phyloP scores from a whole-genome alignment of 75 land plant species.

The Isoetes taiwanensis region DNA sequence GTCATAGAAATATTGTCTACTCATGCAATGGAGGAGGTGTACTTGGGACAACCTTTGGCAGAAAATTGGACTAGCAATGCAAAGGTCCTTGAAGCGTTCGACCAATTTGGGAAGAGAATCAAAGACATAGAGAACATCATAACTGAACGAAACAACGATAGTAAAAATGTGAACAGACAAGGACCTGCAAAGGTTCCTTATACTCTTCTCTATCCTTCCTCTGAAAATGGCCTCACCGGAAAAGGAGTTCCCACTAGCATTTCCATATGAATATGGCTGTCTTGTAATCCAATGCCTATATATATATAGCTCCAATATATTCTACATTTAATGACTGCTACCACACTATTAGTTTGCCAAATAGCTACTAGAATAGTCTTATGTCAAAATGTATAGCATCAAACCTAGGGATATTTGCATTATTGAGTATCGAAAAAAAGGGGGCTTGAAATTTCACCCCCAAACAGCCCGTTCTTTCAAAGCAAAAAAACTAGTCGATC shows the following conservation, averaged over 20 bases:
- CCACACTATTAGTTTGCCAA: no score
- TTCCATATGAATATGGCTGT: constrained; percentile 52
- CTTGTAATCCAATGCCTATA: no score
- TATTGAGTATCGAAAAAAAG: no score
- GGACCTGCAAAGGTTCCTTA: constrained; percentile 55
- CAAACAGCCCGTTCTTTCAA: no score
- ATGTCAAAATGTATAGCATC: no score
- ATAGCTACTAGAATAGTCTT: no score
- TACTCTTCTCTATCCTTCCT: constrained; percentile 46
- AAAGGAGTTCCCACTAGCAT: constrained; percentile 56
- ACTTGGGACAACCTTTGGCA: constrained; percentile 35
- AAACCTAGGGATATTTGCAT: no score
- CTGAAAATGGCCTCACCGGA: constrained; percentile 41
- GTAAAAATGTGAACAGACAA: constrained; percentile 24
- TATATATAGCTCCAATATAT: no score
- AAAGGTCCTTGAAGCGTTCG: constrained; percentile 21
- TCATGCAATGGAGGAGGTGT: constrained; percentile 61
- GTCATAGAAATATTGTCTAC: constrained; percentile 38
- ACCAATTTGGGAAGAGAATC: constrained; percentile 27
- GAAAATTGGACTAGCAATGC: constrained; percentile 26
- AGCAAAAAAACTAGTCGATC: no score
- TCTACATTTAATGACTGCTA: no score
- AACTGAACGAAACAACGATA: constrained; percentile 28
- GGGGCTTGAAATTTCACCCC: no score
- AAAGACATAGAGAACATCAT: constrained; percentile 32